Evolutionary conservation across 495 filamentous ascomycete genomes (phyloP), one percentile per base, ranked within the genome.

Genomic region (Talaromyces ruber): DNA sequence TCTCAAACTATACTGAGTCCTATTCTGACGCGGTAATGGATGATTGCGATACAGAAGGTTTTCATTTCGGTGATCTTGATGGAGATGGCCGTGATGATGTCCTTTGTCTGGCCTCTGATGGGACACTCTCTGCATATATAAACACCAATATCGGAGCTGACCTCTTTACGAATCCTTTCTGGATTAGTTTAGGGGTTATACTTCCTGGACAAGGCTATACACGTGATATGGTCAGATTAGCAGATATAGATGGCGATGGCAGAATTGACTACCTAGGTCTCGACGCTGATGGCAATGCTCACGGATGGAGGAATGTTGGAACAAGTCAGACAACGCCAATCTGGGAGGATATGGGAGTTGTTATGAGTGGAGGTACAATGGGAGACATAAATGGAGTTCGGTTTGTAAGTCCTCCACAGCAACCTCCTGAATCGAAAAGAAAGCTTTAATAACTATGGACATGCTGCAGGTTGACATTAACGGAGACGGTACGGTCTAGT

Each of bases 201-300:
- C 3, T 54, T 16, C 11, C 51, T 54, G 52, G 4, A 54, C 52
- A 54, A 54, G 52, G 52, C 52, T 54, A 54, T 11, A 21, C 45
- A n/a, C 50, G 62, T 25, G 62, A 59, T 4, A 62, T 59, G 14
- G 25, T 66, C 22, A 52, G 62, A 29, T 64, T 66, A n/a, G 64
- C 59, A 58, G 68, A 72, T 47, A 67, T 73, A 50, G 70, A 72
- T 47, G 68, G 71, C 25, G 67, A 76, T 57, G 74, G 69, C 2
- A 29, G 62, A 21, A 61, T 64, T 51, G 71, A 72, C 52, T 71
- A 67, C 11, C 4, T 30, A 6, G 56, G 51, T 43, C 37, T 63
- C 12, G 62, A 59, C 18, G 62, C 28, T 2, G 56, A 59, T 55
- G 62, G 62, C 1, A 53, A 67, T 6, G 43, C 29, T 18, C 25